Base-by-base conservation (phyloP, 148 eudicot species). In the Spergularia marina region DNA sequence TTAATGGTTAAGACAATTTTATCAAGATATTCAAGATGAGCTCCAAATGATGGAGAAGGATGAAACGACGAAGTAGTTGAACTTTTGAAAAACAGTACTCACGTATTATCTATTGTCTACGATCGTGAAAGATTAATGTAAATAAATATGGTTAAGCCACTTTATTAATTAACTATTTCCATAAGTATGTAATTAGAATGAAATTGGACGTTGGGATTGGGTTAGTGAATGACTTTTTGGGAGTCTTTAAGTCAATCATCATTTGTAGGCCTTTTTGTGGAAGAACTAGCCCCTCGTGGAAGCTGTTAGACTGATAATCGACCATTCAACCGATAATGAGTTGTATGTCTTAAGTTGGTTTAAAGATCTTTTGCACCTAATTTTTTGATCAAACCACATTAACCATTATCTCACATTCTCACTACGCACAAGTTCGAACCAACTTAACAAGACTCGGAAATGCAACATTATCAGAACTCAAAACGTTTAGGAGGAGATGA, bases 251-350 rank as follows among this genome's bases (percentile, higher is more conserved):
- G 30, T 18, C 39, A 79, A 79, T 79, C 60, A 79, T 79, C 51
- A 12, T 9, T 5, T 17, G 13, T 12, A 21, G 74, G 67, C 44
- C 79, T 51, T 53, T 74, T 36, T 39, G 30, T 1, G 14, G 21
- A 68, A 59, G 58, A 71, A 53, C 20, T 17, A 18, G 65, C 56
- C 55, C 57, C 61, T 66, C 68, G n/a, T 34, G 66, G 55, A 44
- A 54, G 68, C 62, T 66, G 60, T 68, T 66, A 40, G 16, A 11
- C 13, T 74, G 70, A 79, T 61, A 68, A 79, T 74, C 20, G 78
- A 79, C 78, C 54, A 60, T 60, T 70, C 77, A 79, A 74, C 82
- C 59, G 72, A 63, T 61, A 74, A 69, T 39, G 70, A 57, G 68
- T 40, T 74, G 34, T 52, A 49, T 66, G 47, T 60, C 15, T 70